Evolutionary conservation across 2,329 filamentous ascomycete genomes (phyloP), one percentile per base, ranked within the genome.

Genomic region (Claviceps paspali): DNA sequence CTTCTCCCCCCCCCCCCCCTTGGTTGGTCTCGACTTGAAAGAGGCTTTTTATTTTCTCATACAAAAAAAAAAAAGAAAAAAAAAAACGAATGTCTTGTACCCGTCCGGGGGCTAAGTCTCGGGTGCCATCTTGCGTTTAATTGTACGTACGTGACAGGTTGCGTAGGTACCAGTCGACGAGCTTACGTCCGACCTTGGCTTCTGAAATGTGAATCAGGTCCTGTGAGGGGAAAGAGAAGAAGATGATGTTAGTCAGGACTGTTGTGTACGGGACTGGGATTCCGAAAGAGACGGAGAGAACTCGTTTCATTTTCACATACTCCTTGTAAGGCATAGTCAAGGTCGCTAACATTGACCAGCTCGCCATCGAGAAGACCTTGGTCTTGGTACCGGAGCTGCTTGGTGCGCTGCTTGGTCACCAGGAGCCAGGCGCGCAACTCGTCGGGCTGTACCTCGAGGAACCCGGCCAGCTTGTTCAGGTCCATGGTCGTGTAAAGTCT

Each of bases 401-500:
- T 82, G 58, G 84, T 95, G 55, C 91, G 82, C 71, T 98, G 91
- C 77, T 98, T 98, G 71, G 92, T 96, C 46, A 98, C 86, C 45
- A 98, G 67, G 43, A 98, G 69, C 82, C 86, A 94, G 42, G 82
- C 82, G 50, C 91, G 80, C 47, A 98, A 73, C 66, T 93, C 86
- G 61, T 96, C 91, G n/a, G 88, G 81, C 62, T 94, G 79, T 41
- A 95, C 85, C 53, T 96, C 91, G 38, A 98, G 73, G 76, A 98
- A 98, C 42, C 87, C 87, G 43, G 91, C 85, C 43, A 98, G 78
- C 69, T 98, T 98, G 70, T 88, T 91, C 45, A 98, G 71, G 54
- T 98, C 91, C 88, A 98, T 96, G 49, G 91, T 98, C 32, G 91
- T 96, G 76, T 98, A 98, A 39, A 98, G 81, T 59, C 93, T 91